Base-by-base conservation (phyloP, 345 rosid genomes). In the Mangifera indica region DNA sequence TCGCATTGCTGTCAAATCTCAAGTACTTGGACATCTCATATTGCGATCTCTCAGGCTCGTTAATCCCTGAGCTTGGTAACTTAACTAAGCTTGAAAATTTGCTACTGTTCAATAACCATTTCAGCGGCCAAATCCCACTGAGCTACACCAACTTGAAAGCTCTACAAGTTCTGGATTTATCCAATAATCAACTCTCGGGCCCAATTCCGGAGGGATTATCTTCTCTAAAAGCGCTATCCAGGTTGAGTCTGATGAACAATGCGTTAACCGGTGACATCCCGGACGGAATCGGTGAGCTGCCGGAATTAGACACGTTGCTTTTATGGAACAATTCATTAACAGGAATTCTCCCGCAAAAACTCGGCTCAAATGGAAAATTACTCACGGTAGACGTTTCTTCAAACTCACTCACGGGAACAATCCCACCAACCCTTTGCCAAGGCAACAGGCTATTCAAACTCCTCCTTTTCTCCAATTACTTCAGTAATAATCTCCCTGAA, bases 371-470 rank as follows among this genome's bases (percentile, higher is more conserved):
- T 63, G 86, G 87, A 10, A 88, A 89, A 59, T 79, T 96, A 18
- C 62, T 44, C 49, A 70, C 78, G 6, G 64, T 96, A 13, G 99
- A 96, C 66, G 97, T 91, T 32, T 93, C 97, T 0, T 79, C 89
- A 52, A 96, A 96, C 73, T 85, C 78, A 5, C 87, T 96, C 51
- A 80, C 81, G 0, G 99, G 98, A 17, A 85, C 91, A 37, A 76
- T 96, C 53, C 99, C 99, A 2, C 80, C 87, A 49, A 83, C 80
- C 69, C 84, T 96, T 24, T 96, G 99, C 73, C 66, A 72, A 21
- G 98, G 98, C 62, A 89, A 86, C 75, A 84, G 73, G 79, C 86
- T 96, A 10, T 81, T 65, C 82, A 96, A 89, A 75, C 95, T 96
- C 67, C 79, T 96, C 9, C 96, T 96, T 68, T 93, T 93, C 86